Evolutionary conservation across 2,329 filamentous ascomycete genomes (phyloP), one percentile per base, ranked within the genome.

Genomic region (Spiromastix sp.): DNA sequence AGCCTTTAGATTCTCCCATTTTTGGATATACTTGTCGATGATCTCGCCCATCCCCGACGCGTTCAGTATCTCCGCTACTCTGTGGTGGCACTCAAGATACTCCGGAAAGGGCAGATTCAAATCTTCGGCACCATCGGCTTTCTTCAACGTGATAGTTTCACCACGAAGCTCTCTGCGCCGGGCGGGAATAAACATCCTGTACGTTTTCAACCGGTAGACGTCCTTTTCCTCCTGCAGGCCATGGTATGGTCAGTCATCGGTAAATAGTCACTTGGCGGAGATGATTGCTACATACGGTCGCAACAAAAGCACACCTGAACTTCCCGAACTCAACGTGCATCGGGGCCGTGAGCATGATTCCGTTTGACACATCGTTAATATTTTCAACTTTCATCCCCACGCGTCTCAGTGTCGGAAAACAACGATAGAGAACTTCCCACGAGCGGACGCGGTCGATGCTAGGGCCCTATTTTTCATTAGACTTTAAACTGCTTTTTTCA

Each of bases 1-100:
- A 4, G 25, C 12, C 21, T 34, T 28, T 11, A 34, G 17, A n/a
- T 29, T 20, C 15, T 35, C 32, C 24, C 32, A 35, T 29, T 28
- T 18, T 6, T n/a, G 9, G 3, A 28, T 35, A 6, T 27, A 15
- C 4, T 19, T 21, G 13, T 35, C 24, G 6, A 35, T 28, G 12
- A 19, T 10, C 20, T 35, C 15, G 20, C 22, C 15, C 24, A 28
- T 35, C 26, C 17, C 32, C 9, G 15, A 35, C 13, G 22, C 32
- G 18, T 35, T 35, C 12, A 34, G 28, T 17, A 34, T 28, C 31
- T 25, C 19, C 4, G 32, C 32, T 2, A 34, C 17, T 20, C 15
- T 28, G 12, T 16, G 28, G 13, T 19, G 32, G 13, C 32, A 34
- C 5, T 17, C 32, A 27, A 35, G 17, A 2, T 27, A 10, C 15